Evolutionary conservation across 192 early-diverging fungal genomes (phyloP).

Genomic region (Rhizoclosmatium sp.): DNA sequence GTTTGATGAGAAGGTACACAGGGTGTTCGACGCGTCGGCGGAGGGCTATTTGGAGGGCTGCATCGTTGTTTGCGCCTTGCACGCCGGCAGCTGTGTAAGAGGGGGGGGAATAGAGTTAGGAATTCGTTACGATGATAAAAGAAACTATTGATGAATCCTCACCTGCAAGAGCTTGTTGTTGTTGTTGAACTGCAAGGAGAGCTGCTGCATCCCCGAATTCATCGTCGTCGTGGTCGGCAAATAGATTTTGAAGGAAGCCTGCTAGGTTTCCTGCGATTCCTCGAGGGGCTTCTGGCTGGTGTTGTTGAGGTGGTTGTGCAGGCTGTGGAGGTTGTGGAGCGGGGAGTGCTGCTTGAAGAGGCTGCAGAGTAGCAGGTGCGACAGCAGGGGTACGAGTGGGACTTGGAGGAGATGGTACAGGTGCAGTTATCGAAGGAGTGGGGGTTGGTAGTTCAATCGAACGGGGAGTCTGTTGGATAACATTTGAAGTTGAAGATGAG

Average conservation of each 20-base stretch:
- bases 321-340: neutral
- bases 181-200: neutral
- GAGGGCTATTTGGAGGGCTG: neutral
- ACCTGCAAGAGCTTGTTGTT: neutral
- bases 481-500: neutral
- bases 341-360: neutral
- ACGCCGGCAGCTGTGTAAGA: neutral
- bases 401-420: neutral
- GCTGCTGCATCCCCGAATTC: neutral
- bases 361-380: neutral
- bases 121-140: too few species aligned
- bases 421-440: neutral
- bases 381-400: neutral
- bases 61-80: neutral
- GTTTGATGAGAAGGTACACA: neutral
- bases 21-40: conserved; percentile 9
- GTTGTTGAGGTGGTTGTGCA: neutral
- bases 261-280: neutral
- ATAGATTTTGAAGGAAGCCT: neutral
- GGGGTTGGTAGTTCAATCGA: neutral
- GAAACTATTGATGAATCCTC: too few species aligned
- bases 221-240: conserved; percentile 3
- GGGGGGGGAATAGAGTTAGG: too few species aligned
- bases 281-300: neutral
- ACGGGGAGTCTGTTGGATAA: neutral